phyloP scores from a whole-genome alignment of 176 grass and related monocot species.

The Zea luxurians region DNA sequence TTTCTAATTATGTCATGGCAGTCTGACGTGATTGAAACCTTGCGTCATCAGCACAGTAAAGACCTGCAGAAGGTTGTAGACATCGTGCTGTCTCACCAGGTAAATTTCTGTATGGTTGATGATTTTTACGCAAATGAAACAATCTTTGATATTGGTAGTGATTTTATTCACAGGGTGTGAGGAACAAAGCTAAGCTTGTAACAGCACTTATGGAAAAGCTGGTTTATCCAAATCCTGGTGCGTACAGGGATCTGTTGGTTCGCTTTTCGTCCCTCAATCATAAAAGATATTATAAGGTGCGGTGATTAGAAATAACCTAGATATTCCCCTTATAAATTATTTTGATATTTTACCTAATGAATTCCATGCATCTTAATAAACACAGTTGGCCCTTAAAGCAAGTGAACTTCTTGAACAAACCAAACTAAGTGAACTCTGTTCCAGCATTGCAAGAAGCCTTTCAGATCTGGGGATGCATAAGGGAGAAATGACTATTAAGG shows the following conservation, averaged over 20 bases:
- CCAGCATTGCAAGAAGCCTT: slow-evolving; percentile 78
- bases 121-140: slow-evolving; percentile 17
- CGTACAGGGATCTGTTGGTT: slow-evolving; percentile 82
- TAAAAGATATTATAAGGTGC: slow-evolving; percentile 90
- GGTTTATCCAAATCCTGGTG: slow-evolving; percentile 84
- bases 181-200: slow-evolving; percentile 90
- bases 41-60: slow-evolving; percentile 82
- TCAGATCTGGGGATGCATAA: slow-evolving; percentile 81
- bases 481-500: slow-evolving; percentile 60
- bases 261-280: slow-evolving; percentile 94
- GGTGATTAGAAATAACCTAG: slow-evolving; percentile 4
- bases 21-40: slow-evolving; percentile 89
- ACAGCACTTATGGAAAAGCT: slow-evolving; percentile 84
- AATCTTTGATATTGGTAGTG: slow-evolving; percentile 18
- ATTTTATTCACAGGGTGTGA: slow-evolving; percentile 69
- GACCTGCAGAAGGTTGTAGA: slow-evolving; percentile 82
- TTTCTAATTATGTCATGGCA: slow-evolving; percentile 24
- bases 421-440: slow-evolving; percentile 83
- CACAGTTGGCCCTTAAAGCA: slow-evolving; percentile 91
- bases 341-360: slow-evolving; percentile 35
- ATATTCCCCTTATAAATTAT: not conserved
- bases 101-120: slow-evolving; percentile 42
- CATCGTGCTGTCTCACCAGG: slow-evolving; percentile 95
- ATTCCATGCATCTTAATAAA: slow-evolving; percentile 33
- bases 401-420: slow-evolving; percentile 98